A percentile compares a stretch with the other conserved stretches of the same genome.
Conservation (phyloP, 345 rosid species). For the Eucalyptus shirleyi region DNA sequence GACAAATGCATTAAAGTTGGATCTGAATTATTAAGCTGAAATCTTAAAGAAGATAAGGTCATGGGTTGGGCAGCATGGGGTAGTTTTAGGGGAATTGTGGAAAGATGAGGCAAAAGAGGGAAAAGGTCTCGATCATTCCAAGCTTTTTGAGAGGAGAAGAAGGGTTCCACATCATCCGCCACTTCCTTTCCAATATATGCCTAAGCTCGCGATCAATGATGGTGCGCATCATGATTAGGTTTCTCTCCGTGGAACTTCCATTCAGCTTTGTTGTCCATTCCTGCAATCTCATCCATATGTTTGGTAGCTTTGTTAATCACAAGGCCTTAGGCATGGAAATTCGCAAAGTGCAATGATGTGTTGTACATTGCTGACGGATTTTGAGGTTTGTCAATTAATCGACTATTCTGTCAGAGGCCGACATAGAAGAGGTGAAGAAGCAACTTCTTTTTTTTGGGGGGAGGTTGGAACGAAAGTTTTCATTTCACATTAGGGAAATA, state of each 20-base stretch:
- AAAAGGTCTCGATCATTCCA: not conserved
- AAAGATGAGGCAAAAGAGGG: not conserved
- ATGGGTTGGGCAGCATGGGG: not conserved
- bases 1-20: not conserved
- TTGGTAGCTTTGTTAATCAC: not conserved
- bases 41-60: not conserved
- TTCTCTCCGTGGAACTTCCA: not conserved
- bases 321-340: not conserved
- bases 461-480: too few species aligned
- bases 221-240: not conserved
- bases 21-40: not conserved
- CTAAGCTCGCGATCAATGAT: not conserved
- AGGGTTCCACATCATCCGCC: not conserved
- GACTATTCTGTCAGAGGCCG: not conserved
- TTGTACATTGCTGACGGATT: not conserved
- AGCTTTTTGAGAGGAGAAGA: not conserved
- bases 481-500: rapidly evolving
- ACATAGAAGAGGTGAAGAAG: slow-evolving; percentile 64
- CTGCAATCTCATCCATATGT: not conserved
- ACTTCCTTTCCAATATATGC: not conserved
- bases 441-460: slow-evolving; percentile 6
- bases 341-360: not conserved
- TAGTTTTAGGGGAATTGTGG: not conserved
- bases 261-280: not conserved
- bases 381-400: not conserved